Evolutionary conservation across 2,329 filamentous ascomycete genomes (phyloP), one percentile per base, ranked within the genome.

Genomic region (Apiospora pterosperma): DNA sequence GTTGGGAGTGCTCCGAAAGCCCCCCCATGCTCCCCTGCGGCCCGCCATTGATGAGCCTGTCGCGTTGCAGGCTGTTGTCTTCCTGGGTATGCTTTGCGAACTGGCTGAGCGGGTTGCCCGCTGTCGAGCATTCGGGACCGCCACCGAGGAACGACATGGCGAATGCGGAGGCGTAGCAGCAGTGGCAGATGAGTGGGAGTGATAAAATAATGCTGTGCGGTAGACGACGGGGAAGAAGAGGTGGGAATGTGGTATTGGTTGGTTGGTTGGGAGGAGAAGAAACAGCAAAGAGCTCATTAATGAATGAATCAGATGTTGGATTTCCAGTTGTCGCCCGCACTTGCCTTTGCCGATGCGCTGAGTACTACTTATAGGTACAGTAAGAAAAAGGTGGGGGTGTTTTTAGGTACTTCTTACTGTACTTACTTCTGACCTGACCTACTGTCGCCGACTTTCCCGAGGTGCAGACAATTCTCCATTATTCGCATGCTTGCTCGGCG

Each of bases 81-180:
- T 97, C 93, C 76, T 96, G 92, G 64, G 96, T 92, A 79, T 97
- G 94, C 80, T 99, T 99, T 69, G 94, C 93, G 78, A 99, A 97
- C 83, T 98, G 96, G 76, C 92, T 95, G 73, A 99, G 89, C 65
- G 96, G 96, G 79, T 99, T 99, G 75, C 91, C 93, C 69, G 92
- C 93, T 67, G 96, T 96, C 64, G 95, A 98, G 85, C 96, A 99
- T 82, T 98, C 96, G 72, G 95, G 65, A 36, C 73, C 92, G 72
- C 95, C 94, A 80, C 93, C 92, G 73, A 98, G 86, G 79, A 99
- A 98, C 63, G 95, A 97, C 95, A 99, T 98, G 70, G 67, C 82
- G 72, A 63, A 65, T 66, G 60, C 23, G 34, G 12, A 4, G 21
- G 12, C 44, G 44, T 63, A 69, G 64, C 64, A 62, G 61, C 41